Evolutionary conservation across 1,139 yeast species (phyloP).

Genomic region (Kurtzmaniella quercitrusa): DNA sequence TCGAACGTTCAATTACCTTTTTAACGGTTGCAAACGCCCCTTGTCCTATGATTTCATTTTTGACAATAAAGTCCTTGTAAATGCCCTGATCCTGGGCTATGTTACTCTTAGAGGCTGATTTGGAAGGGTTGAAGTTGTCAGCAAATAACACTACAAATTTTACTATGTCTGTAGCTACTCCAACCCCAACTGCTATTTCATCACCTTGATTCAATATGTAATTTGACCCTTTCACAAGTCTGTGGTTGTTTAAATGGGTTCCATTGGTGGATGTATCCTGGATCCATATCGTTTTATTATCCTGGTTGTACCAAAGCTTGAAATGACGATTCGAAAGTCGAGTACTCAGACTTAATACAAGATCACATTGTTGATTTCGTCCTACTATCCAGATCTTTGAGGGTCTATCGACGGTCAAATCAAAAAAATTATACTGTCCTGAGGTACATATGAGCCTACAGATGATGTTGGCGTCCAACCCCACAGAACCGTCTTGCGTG

Average conservation of each 20-base stretch:
- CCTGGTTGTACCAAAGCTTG: constrained; percentile 56
- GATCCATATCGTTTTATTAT: constrained; percentile 55
- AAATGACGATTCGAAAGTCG: constrained; percentile 79
- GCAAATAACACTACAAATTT: constrained; percentile 67
- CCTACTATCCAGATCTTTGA: constrained; percentile 71
- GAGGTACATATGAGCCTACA: constrained; percentile 63
- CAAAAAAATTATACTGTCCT: constrained; percentile 51
- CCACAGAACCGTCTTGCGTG: constrained; percentile 21
- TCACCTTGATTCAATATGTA: constrained; percentile 88
- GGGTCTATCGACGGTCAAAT: constrained; percentile 21
- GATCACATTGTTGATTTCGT: constrained; percentile 65
- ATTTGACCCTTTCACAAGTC: constrained; percentile 74
- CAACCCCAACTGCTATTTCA: constrained; percentile 86
- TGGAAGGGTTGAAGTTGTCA: constrained; percentile 36
- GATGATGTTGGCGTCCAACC: constrained; percentile 26
- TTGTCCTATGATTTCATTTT: constrained; percentile 84
- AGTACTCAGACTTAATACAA: constrained; percentile 54
- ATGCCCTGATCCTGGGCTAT: constrained; percentile 47
- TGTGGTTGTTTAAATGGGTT: constrained; percentile 72
- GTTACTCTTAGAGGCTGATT: constrained; percentile 17
- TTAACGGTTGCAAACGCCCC: constrained; percentile 97
- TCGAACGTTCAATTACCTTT: constrained; percentile 77
- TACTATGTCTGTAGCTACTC: constrained; percentile 73
- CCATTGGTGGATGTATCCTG: constrained; percentile 85
- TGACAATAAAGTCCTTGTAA: constrained; percentile 68